Evolutionary conservation across 2,329 filamentous ascomycete genomes (phyloP).

Genomic region (Pseudocercospora pini-densiflorae): DNA sequence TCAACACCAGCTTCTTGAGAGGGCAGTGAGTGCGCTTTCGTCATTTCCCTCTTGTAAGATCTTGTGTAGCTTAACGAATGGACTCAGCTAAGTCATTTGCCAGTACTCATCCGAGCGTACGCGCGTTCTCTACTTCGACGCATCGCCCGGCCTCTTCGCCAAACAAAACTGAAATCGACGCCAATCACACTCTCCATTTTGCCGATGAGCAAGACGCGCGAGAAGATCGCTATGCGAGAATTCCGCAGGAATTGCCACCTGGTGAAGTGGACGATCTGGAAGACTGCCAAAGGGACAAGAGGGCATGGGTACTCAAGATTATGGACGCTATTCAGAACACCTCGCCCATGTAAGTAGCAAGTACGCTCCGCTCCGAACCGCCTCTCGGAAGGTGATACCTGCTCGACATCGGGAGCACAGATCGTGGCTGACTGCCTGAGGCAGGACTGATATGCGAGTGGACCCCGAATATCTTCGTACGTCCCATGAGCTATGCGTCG

Average conservation of each 20-base stretch:
- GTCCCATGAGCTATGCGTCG: background rate
- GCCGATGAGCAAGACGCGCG: background rate
- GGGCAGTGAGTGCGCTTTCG: conserved; percentile 4
- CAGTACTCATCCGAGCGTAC: background rate
- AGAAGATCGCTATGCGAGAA: background rate
- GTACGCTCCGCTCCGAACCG: background rate
- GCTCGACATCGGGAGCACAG: background rate
- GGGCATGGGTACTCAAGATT: background rate
- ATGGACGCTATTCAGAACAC: background rate
- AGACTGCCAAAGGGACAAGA: background rate
- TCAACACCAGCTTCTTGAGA: conserved; percentile 1
- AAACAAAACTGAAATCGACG: background rate
- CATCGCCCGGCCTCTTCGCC: background rate
- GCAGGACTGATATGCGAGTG: background rate
- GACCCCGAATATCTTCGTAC: background rate
- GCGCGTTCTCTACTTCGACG: background rate
- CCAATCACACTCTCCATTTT: background rate
- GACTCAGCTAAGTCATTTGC: background rate
- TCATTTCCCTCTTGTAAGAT: background rate
- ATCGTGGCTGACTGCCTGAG: background rate
- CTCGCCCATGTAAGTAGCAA: background rate
- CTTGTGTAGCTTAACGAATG: background rate
- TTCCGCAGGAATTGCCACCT: background rate
- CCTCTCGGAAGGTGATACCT: background rate
- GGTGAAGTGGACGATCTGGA: background rate